Evolutionary conservation across 2,329 filamentous ascomycete species (phyloP), one percentile per base, ranked within the genome.

Genomic region (Huntiella bhutanensis): DNA sequence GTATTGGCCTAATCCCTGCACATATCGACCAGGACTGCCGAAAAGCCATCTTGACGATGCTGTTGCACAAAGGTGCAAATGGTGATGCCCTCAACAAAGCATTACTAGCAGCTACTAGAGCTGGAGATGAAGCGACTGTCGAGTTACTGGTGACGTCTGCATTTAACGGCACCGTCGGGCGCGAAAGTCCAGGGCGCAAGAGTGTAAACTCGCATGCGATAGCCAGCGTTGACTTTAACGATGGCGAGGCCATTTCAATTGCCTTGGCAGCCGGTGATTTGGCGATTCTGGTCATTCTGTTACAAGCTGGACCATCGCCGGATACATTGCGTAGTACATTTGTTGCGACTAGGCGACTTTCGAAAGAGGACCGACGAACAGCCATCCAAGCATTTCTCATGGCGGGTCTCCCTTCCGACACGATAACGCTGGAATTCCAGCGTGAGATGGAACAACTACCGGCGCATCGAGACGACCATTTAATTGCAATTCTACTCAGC

Each of bases 161-260:
- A 11, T 71, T 71, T 39, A 62, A 64, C 0, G 61, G 60, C 1
- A 55, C 53, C n/a, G 56, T 55, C 33, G 54, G 55, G 44, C 16
- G 22, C 11, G 19, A 41, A 41, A 41, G 17, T 7, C 40, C 40
- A 32, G 19, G n/a, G 32, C 41, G 41, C 13, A 43, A 43, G 13
- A 35, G 11, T 17, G 13, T 35, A 33, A 16, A 33, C 60, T 62
- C 32, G n/a, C 70, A 73, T 48, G 64, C 64, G 13, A 61, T 64
- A 4, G 71, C 71, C 5, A 71, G 71, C 2, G 65, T 69, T 2
- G 65, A 75, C 48, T 59, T 72, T 50, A 67, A 67, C 42, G 64
- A 63, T 3, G 71, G 70, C 0, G 56, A 70, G 47, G 71, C 71
- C 0, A 56, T 76, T 22, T 62, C 65, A 22, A 60, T 65, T 7